Evolutionary conservation across 208 protist species (phyloP).

Genomic region (Polymyxa betae): DNA sequence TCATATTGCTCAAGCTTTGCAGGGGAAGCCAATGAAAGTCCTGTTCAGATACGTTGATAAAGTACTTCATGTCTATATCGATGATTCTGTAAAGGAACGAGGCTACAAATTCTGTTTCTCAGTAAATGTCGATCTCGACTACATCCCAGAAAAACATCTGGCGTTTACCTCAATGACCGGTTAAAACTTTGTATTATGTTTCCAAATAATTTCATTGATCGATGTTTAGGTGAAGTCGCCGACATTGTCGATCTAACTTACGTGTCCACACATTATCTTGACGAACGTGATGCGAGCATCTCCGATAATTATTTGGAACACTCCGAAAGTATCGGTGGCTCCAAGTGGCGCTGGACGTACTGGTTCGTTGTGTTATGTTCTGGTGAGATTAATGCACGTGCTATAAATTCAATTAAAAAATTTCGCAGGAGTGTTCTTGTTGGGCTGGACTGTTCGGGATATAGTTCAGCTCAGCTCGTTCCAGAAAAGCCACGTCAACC

Average conservation of each 20-base stretch:
- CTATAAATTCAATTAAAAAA: neutral
- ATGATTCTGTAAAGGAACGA: constrained; percentile 11
- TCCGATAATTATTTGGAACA: neutral
- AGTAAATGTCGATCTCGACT: constrained; percentile 1
- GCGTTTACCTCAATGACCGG: constrained; percentile 31
- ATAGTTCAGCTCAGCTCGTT: constrained; percentile 47
- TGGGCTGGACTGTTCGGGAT: constrained; percentile 46
- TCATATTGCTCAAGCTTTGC: neutral
- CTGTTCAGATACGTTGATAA: constrained; percentile 2
- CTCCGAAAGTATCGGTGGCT: neutral
- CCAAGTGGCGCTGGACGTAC: neutral
- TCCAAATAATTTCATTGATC: neutral
- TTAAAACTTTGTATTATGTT: neutral
- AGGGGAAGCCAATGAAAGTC: constrained; percentile 38
- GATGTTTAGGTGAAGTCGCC: constrained; percentile 12
- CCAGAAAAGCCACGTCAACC: constrained; percentile 49
- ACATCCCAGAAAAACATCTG: neutral
- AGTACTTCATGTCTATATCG: constrained; percentile 28
- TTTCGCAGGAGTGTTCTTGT: constrained; percentile 9
- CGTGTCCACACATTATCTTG: neutral
- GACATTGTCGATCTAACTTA: neutral
- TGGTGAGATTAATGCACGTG: neutral
- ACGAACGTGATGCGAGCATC: constrained; percentile 9
- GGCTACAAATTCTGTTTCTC: constrained; percentile 48
- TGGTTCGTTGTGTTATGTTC: neutral